Percentiles rank a stretch among this genome's conserved stretches.
Evolutionary conservation across 768 basidiomycete species (phyloP).

Genomic region (Pholiota molesta): DNA sequence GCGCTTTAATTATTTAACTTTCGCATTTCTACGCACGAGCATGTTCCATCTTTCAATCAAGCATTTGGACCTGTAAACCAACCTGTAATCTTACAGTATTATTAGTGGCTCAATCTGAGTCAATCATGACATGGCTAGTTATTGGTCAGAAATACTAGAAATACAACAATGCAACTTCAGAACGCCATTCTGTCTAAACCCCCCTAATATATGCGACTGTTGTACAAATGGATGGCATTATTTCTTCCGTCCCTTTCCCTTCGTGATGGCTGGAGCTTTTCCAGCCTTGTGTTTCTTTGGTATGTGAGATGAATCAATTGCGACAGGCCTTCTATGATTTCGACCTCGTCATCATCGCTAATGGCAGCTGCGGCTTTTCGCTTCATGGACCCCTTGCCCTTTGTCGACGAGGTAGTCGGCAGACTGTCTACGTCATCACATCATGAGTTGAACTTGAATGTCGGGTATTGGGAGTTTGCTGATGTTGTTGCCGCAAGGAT

Average conservation of each 20-base stretch:
- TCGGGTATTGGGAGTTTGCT: constrained; percentile 52
- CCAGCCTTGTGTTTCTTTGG: constrained; percentile 37
- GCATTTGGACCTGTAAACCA: no score
- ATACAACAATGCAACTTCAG: neutral
- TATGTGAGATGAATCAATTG: constrained; percentile 19
- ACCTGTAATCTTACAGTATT: no score
- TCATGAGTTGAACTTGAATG: constrained; percentile 47
- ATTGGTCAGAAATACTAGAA: constrained; percentile 2
- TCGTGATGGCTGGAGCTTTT: constrained; percentile 33
- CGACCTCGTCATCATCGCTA: constrained; percentile 63
- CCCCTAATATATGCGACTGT: neutral
- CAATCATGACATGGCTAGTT: neutral
- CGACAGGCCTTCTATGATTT: constrained; percentile 52
- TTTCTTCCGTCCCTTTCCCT: constrained; percentile 46
- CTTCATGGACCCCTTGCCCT: constrained; percentile 38
- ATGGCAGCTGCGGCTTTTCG: constrained; percentile 31
- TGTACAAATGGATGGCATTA: constrained; percentile 17
- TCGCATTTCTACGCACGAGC: constrained; percentile 1
- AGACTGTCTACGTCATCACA: constrained; percentile 44
- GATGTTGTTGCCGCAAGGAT: constrained; percentile 44
- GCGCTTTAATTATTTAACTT: neutral
- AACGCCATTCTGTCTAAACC: neutral
- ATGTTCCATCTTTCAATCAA: no score
- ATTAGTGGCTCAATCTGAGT: neutral
- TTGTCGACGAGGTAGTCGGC: constrained; percentile 13